phyloP scores from a whole-genome alignment of 148 eudicot genomes.

The Arbutus unedo region DNA sequence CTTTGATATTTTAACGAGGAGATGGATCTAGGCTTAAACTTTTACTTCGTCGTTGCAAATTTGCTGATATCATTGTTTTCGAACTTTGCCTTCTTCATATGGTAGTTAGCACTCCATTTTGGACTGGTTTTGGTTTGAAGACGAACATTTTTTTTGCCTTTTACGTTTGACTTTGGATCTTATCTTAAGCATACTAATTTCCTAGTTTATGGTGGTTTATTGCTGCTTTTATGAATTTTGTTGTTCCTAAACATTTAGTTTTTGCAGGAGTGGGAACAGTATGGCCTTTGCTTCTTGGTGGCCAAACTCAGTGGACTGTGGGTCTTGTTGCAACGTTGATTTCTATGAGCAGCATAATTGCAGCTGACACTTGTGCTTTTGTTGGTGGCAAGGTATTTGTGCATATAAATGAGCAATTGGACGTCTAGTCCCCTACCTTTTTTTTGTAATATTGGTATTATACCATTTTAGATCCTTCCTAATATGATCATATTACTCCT shows the following conservation, averaged over 20 bases:
- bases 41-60: too few relatives aligned
- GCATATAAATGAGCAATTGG: not conserved
- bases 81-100: not conserved
- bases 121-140: not conserved
- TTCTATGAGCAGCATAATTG: conserved; percentile 85
- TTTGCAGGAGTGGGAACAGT: conserved; percentile 57
- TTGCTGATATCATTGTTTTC: not conserved
- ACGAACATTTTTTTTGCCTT: not conserved
- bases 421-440: not conserved
- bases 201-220: not conserved
- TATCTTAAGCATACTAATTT: not conserved
- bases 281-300: conserved; percentile 95
- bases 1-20: too few relatives aligned
- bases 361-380: conserved; percentile 95
- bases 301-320: conserved; percentile 90
- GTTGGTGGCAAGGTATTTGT: conserved; percentile 82
- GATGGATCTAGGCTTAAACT: too few relatives aligned
- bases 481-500: not conserved
- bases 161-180: not conserved
- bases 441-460: conserved; percentile 7
- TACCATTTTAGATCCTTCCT: not conserved
- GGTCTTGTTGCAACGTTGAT: conserved; percentile 90
- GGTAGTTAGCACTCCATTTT: not conserved
- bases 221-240: not conserved
- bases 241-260: conserved; percentile 15